A percentile compares a stretch with the other conserved stretches of the same genome.
Evolutionary conservation across 495 filamentous ascomycete genomes (phyloP).

Genomic region (Penicilliopsis zonata): DNA sequence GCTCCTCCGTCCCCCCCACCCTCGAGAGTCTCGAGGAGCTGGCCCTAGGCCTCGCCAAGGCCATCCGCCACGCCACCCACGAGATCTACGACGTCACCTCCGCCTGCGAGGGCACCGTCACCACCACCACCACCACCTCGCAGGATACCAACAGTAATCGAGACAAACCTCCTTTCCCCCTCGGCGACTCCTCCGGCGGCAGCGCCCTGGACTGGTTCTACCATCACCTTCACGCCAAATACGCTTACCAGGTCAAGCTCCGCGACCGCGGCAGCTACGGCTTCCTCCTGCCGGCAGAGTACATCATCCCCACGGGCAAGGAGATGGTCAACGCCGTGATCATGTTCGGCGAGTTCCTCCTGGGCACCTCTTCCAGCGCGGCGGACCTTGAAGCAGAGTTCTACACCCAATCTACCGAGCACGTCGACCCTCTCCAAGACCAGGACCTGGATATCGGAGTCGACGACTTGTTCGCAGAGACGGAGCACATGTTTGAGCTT

Average conservation of each 20-base stretch:
- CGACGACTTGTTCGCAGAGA: too few species aligned
- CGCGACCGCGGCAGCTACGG: conserved; percentile 92
- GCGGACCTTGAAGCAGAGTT: conserved; percentile 6
- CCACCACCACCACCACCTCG: conserved; percentile 5
- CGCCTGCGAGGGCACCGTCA: conserved; percentile 74
- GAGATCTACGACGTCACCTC: conserved; percentile 70
- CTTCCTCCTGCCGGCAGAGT: conserved; percentile 74
- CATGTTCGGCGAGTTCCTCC: conserved; percentile 67
- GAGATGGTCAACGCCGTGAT: conserved; percentile 73
- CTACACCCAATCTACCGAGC: conserved; percentile 6
- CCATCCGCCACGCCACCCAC: conserved; percentile 65
- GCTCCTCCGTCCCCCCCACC: conserved; percentile 62
- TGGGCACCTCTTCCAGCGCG: conserved; percentile 23
- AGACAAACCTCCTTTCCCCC: conserved; percentile 40
- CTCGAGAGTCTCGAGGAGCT: conserved; percentile 87
- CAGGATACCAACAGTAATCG: too few species aligned
- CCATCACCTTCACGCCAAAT: conserved; percentile 69
- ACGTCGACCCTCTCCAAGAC: conserved; percentile 3
- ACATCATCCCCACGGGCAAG: conserved; percentile 83
- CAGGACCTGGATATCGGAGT: too few species aligned
- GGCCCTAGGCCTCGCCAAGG: conserved; percentile 78
- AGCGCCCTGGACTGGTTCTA: conserved; percentile 96
- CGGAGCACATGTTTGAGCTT: too few species aligned
- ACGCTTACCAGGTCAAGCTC: conserved; percentile 89
- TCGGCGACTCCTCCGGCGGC: conserved; percentile 49